A percentile compares a stretch with the other conserved stretches of the same genome.
Conservation (phyloP, 2,329 filamentous ascomycete genomes). For the Colletotrichum cereale region DNA sequence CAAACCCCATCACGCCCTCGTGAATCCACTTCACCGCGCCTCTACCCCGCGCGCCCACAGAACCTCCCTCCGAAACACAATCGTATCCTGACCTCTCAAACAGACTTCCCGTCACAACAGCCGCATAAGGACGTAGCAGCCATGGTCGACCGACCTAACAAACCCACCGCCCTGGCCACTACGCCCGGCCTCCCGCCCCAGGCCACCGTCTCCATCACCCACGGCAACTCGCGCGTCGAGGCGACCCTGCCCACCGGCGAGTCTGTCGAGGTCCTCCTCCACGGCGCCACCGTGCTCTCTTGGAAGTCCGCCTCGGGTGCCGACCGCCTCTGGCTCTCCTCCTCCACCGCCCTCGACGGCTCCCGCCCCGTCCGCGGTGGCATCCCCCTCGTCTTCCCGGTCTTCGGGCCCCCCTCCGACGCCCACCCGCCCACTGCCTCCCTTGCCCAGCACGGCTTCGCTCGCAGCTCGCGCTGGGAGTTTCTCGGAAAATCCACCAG, state of each 20-base stretch:
- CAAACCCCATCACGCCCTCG: neutral
- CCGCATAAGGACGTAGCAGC: constrained; percentile 9
- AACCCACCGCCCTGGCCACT: constrained; percentile 80
- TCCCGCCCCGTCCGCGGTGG: constrained; percentile 91
- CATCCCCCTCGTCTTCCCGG: constrained; percentile 93
- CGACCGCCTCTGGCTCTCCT: constrained; percentile 90
- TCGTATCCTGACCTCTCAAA: constrained; percentile 11
- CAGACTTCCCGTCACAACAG: neutral
- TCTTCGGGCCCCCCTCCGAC: constrained; percentile 85
- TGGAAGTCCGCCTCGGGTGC: constrained; percentile 87
- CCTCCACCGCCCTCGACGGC: constrained; percentile 84
- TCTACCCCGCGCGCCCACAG: constrained; percentile 1
- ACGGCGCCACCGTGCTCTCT: constrained; percentile 90
- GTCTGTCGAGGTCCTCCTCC: constrained; percentile 86
- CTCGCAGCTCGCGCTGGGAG: constrained; percentile 90
- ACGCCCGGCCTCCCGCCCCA: constrained; percentile 81
- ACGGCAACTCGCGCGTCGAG: constrained; percentile 78
- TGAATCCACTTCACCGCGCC: neutral
- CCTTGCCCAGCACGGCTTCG: constrained; percentile 95
- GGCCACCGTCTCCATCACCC: constrained; percentile 79
- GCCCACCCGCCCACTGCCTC: constrained; percentile 78
- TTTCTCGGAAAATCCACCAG: constrained; percentile 85
- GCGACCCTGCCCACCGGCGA: constrained; percentile 89
- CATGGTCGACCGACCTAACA: constrained; percentile 89
- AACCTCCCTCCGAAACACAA: constrained; percentile 4